Percentiles rank a stretch among this genome's conserved stretches.
Conservation (phyloP, 2,329 filamentous ascomycete species). For the Aspergillus sojae region DNA sequence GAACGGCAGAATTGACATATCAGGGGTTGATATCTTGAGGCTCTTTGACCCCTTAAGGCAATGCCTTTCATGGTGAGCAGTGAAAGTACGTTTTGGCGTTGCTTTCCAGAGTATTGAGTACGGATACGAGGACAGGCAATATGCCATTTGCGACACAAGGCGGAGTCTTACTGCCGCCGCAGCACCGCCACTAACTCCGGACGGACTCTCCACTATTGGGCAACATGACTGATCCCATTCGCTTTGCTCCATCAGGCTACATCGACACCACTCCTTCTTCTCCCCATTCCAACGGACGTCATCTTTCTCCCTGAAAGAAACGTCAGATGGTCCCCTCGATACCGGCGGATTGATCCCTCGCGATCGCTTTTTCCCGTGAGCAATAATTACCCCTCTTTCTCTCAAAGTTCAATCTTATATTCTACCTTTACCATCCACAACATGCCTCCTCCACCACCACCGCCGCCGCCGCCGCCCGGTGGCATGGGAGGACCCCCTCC, state of each 20-base stretch:
- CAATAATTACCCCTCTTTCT: neutral
- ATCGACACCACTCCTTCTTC: conserved; percentile 16
- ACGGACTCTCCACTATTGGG: conserved; percentile 4
- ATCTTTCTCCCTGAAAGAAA: conserved; percentile 6
- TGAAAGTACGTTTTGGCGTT: neutral
- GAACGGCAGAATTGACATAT: conserved; percentile 45
- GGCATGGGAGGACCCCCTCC: conserved; percentile 64
- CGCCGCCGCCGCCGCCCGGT: conserved; percentile 67
- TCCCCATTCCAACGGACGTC: conserved; percentile 16
- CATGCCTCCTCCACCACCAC: conserved; percentile 64
- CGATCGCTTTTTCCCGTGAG: conserved; percentile 11
- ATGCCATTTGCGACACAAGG: conserved; percentile 20
- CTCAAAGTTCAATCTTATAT: conserved; percentile 6
- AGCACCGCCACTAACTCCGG: conserved; percentile 21
- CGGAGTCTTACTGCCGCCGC: conserved; percentile 33
- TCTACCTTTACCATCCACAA: conserved; percentile 19
- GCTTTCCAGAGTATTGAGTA: neutral
- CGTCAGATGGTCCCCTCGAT: conserved; percentile 17
- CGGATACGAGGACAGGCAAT: neutral
- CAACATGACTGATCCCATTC: conserved; percentile 8
- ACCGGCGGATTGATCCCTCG: conserved; percentile 17
- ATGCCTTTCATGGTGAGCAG: conserved; percentile 39
- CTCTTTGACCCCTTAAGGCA: conserved; percentile 31
- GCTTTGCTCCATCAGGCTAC: conserved; percentile 1
- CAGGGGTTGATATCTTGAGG: conserved; percentile 26